Conservation (phyloP, 1,284 basidiomycete genomes). For the Fomitopsis palustris region DNA sequence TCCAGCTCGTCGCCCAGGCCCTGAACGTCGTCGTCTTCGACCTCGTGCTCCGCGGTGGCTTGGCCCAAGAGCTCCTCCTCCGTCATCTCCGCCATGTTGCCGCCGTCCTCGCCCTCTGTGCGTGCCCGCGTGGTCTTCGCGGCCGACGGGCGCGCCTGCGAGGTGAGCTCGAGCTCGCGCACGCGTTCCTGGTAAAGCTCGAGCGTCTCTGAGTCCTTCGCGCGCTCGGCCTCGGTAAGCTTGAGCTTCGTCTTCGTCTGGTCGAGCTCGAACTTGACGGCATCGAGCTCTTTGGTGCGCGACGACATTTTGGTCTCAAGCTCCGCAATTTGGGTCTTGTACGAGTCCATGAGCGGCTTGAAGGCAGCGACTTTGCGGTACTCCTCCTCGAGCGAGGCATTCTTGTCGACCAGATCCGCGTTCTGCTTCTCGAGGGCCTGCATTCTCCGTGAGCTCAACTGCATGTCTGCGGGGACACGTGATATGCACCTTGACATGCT, state of each 20-base stretch:
- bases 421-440: constrained; percentile 92
- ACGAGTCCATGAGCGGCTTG: constrained; percentile 90
- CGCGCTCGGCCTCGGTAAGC: constrained; percentile 66
- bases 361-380: constrained; percentile 83
- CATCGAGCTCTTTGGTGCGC: constrained; percentile 69
- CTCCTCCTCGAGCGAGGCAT: constrained; percentile 88
- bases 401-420: constrained; percentile 86
- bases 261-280: constrained; percentile 74
- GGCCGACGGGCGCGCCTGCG: constrained; percentile 42
- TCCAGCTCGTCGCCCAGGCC: constrained; percentile 85
- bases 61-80: constrained; percentile 36
- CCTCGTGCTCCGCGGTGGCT: constrained; percentile 37
- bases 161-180: constrained; percentile 77
- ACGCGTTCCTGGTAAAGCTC: constrained; percentile 92
- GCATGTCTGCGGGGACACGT: constrained; percentile 2
- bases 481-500: constrained; percentile 71
- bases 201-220: constrained; percentile 81
- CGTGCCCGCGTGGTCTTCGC: constrained; percentile 19
- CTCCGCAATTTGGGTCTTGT: constrained; percentile 84
- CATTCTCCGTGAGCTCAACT: not conserved
- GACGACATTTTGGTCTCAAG: constrained; percentile 71
- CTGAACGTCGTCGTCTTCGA: constrained; percentile 42
- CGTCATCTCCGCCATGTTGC: constrained; percentile 31
- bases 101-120: constrained; percentile 12
- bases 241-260: constrained; percentile 68